Evolutionary conservation across 2,329 filamentous ascomycete species (phyloP).

Genomic region (Emergomyces africanus): DNA sequence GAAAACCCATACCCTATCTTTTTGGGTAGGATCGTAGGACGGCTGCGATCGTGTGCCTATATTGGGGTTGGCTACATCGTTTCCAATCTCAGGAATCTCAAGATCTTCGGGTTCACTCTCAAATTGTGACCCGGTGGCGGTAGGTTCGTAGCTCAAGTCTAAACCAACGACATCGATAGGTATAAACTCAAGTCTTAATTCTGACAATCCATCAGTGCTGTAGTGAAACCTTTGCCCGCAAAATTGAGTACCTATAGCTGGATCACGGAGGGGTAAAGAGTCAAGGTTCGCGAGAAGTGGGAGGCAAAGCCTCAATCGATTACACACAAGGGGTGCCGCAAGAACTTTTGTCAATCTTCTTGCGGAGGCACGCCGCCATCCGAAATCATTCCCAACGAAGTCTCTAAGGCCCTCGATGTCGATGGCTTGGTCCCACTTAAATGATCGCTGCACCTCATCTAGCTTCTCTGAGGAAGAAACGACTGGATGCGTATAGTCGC

Average conservation of each 20-base stretch:
- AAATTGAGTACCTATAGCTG: conserved; percentile 43
- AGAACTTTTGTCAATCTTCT: conserved; percentile 63
- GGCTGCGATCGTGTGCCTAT: conserved; percentile 14
- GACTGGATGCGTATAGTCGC: conserved; percentile 78
- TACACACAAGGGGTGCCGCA: conserved; percentile 58
- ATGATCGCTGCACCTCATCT: conserved; percentile 38
- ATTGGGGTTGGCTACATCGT: conserved; percentile 22
- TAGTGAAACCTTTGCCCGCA: conserved; percentile 56
- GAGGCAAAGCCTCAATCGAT: conserved; percentile 35
- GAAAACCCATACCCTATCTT: conserved; percentile 57
- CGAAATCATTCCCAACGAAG: conserved; percentile 69
- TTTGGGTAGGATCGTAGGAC: conserved; percentile 49
- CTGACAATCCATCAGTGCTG: conserved; percentile 60
- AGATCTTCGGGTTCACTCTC: conserved; percentile 17
- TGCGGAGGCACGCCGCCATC: conserved; percentile 67
- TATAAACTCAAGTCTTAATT: conserved; percentile 65
- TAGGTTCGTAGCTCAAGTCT: conserved; percentile 54
- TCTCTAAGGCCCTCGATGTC: conserved; percentile 55
- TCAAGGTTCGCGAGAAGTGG: conserved; percentile 18
- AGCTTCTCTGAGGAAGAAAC: conserved; percentile 54
- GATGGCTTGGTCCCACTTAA: conserved; percentile 51
- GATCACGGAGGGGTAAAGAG: conserved; percentile 19
- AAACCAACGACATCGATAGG: conserved; percentile 67
- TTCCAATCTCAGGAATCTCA: conserved; percentile 15
- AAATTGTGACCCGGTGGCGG: conserved; percentile 7